Base-by-base conservation (phyloP, 495 filamentous ascomycete species). In the Antarctomyces pellizariae region DNA sequence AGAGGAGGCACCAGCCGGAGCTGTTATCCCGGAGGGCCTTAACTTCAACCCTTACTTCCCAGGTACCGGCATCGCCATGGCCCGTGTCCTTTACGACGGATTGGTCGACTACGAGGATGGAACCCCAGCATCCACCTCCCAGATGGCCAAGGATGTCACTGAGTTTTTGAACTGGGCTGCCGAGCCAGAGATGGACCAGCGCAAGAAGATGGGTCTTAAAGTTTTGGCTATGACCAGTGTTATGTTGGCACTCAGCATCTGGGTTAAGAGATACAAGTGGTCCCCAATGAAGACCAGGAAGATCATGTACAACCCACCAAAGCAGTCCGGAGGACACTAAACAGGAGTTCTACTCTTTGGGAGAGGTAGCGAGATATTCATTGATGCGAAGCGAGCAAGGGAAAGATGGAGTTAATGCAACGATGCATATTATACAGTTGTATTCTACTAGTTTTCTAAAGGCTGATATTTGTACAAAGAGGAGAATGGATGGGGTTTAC, bases 1-100 rank as follows among this genome's bases (percentile, higher is more conserved):
- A 30, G 86, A 99, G 40, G 84, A 99, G 57, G 65, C 80, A 25
- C 86, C 86, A 7, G 74, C 86, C 21, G 86, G 86, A 41, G 78
- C 70, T 34, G 49, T 55, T 33, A 67, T 99, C 36, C 62, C 64
- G 32, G 63, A 69, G 32, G 86, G 86, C 36, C 68, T 99, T 48
- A 90, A 95, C 66, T 99, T 99, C 67, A 99, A 99, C 67, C 86
- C 86, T 15, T 99, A 93, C 62, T 99, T 99, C 69, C 86, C 86
- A 27, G 89, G 89, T 40, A 95, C 86, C 36, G 86, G 82, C 41
- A 99, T 99, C 51, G 89, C 76, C 41, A 99, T 99, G 89, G 82
- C 73, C 41, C 83, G 89, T 62, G 84, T 93, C 31, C 67, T 99
- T 23, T 99, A 84, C 54, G 84, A 99, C 39, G 89, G 83, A 31